Evolutionary conservation across 1,139 yeast species (phyloP).

Genomic region (Suhomyces choctaworum): DNA sequence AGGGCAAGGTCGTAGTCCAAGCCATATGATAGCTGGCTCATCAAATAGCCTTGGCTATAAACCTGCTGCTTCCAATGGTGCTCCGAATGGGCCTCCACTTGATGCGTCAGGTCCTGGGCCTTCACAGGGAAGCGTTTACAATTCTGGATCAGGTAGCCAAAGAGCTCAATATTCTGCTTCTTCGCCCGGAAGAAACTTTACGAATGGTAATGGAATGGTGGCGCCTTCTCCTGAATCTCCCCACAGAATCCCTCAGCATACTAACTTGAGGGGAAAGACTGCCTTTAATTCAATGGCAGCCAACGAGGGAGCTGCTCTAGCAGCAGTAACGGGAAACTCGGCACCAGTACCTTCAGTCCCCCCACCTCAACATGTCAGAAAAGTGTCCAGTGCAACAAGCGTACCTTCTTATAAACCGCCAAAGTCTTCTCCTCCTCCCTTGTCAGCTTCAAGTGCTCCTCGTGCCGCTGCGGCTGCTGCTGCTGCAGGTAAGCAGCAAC

Average conservation of each 20-base stretch:
- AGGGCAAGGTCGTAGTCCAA: too few relatives aligned
- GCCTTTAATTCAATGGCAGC: conserved; percentile 7
- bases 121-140: too few relatives aligned
- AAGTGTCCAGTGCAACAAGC: conserved; percentile 3
- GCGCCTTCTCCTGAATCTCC: conserved; percentile 11
- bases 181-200: background rate
- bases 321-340: background rate
- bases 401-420: conserved; percentile 4
- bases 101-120: too few relatives aligned
- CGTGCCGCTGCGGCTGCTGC: conserved; percentile 20
- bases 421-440: background rate
- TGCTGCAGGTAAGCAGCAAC: conserved; percentile 15
- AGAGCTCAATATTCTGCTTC: background rate
- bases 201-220: conserved; percentile 1
- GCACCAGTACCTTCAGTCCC: conserved; percentile 1
- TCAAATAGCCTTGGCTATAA: too few relatives aligned
- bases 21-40: too few relatives aligned
- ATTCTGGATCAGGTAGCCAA: too few relatives aligned
- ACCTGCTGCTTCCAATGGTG: too few relatives aligned
- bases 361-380: conserved; percentile 2
- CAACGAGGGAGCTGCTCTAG: background rate
- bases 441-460: conserved; percentile 8
- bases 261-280: conserved; percentile 12
- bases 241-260: conserved; percentile 6
- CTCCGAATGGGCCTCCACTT: too few relatives aligned